phyloP scores from a whole-genome alignment of 805 yeast genomes.

The Candida chauliodis region DNA sequence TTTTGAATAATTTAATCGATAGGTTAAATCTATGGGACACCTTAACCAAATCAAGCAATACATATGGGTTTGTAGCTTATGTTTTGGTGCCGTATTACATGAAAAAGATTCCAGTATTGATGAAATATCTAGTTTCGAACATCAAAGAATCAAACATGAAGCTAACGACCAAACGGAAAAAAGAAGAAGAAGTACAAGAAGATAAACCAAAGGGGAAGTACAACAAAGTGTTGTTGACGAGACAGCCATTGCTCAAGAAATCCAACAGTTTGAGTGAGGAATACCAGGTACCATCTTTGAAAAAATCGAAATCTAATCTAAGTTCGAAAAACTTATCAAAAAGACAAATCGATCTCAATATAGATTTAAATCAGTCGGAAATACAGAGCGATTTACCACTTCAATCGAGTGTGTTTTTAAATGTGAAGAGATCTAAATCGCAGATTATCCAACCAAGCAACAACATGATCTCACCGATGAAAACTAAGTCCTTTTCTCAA shows the following conservation, averaged over 20 bases:
- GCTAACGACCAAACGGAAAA: conserved; percentile 8
- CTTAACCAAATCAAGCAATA: conserved; percentile 29
- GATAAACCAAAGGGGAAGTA: background rate
- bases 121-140: conserved; percentile 43
- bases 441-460: conserved; percentile 20
- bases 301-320: conserved; percentile 38
- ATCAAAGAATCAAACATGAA: conserved; percentile 47
- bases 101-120: conserved; percentile 44
- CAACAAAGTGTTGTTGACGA: conserved; percentile 8
- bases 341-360: conserved; percentile 39
- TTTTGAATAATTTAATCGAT: conserved; percentile 46
- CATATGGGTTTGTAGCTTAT: conserved; percentile 47
- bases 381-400: conserved; percentile 1
- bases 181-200: background rate
- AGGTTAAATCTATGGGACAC: conserved; percentile 54
- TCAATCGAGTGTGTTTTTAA: conserved; percentile 27
- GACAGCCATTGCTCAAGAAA: conserved; percentile 11
- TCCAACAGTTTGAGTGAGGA: conserved; percentile 18
- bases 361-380: conserved; percentile 1
- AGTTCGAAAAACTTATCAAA: conserved; percentile 35
- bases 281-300: conserved; percentile 30
- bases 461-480: conserved; percentile 22
- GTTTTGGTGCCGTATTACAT: conserved; percentile 53
- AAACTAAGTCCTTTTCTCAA: conserved; percentile 15
- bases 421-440: conserved; percentile 21